phyloP scores from a whole-genome alignment of 2,329 filamentous ascomycete genomes.

The Alternaria novae-zelandiae region DNA sequence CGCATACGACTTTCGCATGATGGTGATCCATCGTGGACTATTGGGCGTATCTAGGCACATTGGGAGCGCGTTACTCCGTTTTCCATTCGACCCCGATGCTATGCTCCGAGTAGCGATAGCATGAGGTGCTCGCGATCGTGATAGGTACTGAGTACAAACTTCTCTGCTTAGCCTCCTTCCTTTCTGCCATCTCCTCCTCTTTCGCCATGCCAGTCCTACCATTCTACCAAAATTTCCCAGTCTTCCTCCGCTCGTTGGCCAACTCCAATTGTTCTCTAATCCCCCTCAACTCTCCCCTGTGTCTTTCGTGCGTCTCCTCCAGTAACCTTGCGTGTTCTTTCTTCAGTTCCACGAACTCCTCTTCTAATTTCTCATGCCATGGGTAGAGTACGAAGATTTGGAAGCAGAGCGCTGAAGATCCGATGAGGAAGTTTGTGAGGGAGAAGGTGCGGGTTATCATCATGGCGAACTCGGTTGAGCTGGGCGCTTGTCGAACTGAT shows the following conservation, averaged over 20 bases:
- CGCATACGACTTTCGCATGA: background rate
- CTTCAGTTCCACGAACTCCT: conserved; percentile 65
- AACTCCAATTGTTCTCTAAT: conserved; percentile 31
- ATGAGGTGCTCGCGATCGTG: too few species aligned
- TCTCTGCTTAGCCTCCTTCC: too few species aligned
- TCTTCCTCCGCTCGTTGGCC: conserved; percentile 18
- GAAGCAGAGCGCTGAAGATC: conserved; percentile 68
- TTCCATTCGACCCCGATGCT: background rate
- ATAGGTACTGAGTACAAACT: too few species aligned
- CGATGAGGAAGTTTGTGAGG: conserved; percentile 70
- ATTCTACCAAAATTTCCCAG: conserved; percentile 13
- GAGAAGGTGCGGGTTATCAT: conserved; percentile 61
- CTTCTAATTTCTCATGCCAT: conserved; percentile 71
- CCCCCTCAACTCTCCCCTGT: conserved; percentile 25
- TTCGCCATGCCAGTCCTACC: too few species aligned
- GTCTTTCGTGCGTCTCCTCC: conserved; percentile 27
- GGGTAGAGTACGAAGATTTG: conserved; percentile 74
- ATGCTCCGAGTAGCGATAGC: background rate
- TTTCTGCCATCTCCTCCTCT: background rate
- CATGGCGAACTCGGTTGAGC: conserved; percentile 25
- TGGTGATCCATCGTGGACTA: background rate
- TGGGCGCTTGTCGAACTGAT: too few species aligned
- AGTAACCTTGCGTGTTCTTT: conserved; percentile 58
- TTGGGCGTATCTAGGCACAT: background rate
- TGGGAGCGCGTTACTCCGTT: background rate